Evolutionary conservation across 352 stramenopile genomes (phyloP), one percentile per base, ranked within the genome.

Genomic region (Globisporangium abappressorium): DNA sequence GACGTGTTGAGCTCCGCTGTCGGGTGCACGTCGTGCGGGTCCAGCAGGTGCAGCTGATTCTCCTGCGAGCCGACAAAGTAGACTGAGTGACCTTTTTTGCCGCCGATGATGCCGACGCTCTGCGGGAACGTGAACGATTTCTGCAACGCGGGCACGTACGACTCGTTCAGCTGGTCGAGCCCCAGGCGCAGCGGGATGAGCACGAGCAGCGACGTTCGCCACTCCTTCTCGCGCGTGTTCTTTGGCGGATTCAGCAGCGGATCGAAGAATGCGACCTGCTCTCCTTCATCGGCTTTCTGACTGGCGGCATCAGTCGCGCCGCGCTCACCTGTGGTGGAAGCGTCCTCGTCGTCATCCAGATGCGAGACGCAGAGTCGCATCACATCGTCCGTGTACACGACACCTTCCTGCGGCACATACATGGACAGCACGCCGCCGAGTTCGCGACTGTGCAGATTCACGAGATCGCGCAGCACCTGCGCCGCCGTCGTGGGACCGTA

Each of bases 1-100:
- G 72, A 85, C 67, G 72, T 74, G 70, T 82, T 97, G 67, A 89
- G 75, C 78, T 85, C 87, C n/a, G 72, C 74, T 5, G 78, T 80
- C 14, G 75, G 77, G 36, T 91, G 81, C n/a, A 90, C 83, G 36
- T 88, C 78, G 62, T 97, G 92, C 38, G 91, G 90, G 63, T 97
- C 90, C 18, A 97, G 70, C 18, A 95, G 71, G 63, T 92, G 85
- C 53, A 97, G 68, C 30, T 87, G 84, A 65, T 92, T 78, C 5
- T 88, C 82, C 67, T 97, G 86, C 6, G 91, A 83, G 34, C 93
- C 95, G 43, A 98, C 97, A 85, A 98, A 99, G 79, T 98, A 99
- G 56, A 98, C 87, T 12, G 96, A 98, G 77, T 98, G 93, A 8
- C 93, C 82, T 43, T 96, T 97, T 68, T 96, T 97, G 64, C 96